Base-by-base conservation (phyloP, 768 basidiomycete species). In the Psilocybe sp. region DNA sequence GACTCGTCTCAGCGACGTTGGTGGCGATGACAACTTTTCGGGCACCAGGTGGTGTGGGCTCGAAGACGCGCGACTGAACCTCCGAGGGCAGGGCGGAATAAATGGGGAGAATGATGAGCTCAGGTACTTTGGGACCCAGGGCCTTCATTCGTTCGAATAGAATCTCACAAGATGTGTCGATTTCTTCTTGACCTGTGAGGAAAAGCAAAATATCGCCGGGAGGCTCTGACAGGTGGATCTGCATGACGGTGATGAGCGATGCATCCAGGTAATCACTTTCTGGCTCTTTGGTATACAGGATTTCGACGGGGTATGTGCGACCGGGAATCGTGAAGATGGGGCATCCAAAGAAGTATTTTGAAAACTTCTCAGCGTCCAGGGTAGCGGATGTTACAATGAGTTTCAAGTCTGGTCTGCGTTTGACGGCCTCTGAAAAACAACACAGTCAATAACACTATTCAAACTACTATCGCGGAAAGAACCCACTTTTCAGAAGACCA, bases 291-390 rank as follows among this genome's bases (percentile, higher is more conserved):
- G 96, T 98, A 71, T 98, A 99, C n/a, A 98, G 75, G 28, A 90
- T 80, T 69, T 99, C 97, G 54, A 98, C 97, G 5, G 97, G 97
- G 71, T 92, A 98, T n/a, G 94, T 94, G 61, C 95, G 87, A 59
- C 97, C 97, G n/a, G 97, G 97, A 56, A 99, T 98, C 34, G 96
- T 97, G 78, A 98, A 98, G 69, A 99, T 98, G 23, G 97, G 96
- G 68, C 95, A 98, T 5, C 90, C 92, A 66, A 87, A 97, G 77
- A 99, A 99, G 77, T 99, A 99, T 63, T 94, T 94, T 18, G 96
- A 95, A 70, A 99, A 99, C 74, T 98, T 98, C 70, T 98, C 96
- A 48, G 97, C 96, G 56, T 99, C 96, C n/a, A 99, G 77, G 1
- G 97, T 99, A 1, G 97, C 97, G 0, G 97, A 98, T 0, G 97